Conservation (phyloP, 176 grass and related monocot genomes). For the Panicum miliaceum region DNA sequence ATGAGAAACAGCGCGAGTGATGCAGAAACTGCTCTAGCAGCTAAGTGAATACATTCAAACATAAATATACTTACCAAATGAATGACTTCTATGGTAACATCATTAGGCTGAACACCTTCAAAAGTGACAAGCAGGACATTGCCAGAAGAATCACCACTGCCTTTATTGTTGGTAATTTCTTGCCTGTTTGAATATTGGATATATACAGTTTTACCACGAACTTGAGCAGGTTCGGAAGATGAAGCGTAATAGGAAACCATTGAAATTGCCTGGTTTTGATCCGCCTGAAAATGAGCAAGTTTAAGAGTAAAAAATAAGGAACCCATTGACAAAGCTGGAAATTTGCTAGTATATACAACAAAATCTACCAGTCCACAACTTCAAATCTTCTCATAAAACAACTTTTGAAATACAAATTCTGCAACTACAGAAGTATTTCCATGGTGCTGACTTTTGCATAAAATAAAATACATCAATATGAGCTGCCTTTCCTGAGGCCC, state of each 20-base stretch:
- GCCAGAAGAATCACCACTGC: slow-evolving; percentile 69
- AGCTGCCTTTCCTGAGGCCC: neutral
- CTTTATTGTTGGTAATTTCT: slow-evolving; percentile 96
- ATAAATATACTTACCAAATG: slow-evolving; percentile 72
- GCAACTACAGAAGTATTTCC: slow-evolving; percentile 7
- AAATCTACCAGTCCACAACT: neutral
- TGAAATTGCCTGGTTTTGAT: slow-evolving; percentile 93
- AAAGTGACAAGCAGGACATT: slow-evolving; percentile 96
- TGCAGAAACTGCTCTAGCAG: neutral
- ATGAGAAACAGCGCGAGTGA: neutral
- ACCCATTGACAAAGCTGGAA: neutral
- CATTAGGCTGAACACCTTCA: slow-evolving; percentile 79
- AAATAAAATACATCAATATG: slow-evolving; percentile 7
- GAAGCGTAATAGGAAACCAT: slow-evolving; percentile 96
- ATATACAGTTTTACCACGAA: slow-evolving; percentile 96
- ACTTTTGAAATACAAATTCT: neutral
- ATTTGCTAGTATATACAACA: neutral
- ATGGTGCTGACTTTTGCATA: neutral
- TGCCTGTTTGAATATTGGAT: slow-evolving; percentile 95
- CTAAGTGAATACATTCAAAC: slow-evolving; percentile 7
- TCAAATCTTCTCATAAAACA: neutral
- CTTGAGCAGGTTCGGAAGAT: slow-evolving; percentile 88
- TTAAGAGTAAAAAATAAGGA: slow-evolving; percentile 34
- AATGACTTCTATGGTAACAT: slow-evolving; percentile 96
- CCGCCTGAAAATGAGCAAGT: slow-evolving; percentile 60